phyloP scores from a whole-genome alignment of 108 stramenopile species.

The Craspedostauros australis region DNA sequence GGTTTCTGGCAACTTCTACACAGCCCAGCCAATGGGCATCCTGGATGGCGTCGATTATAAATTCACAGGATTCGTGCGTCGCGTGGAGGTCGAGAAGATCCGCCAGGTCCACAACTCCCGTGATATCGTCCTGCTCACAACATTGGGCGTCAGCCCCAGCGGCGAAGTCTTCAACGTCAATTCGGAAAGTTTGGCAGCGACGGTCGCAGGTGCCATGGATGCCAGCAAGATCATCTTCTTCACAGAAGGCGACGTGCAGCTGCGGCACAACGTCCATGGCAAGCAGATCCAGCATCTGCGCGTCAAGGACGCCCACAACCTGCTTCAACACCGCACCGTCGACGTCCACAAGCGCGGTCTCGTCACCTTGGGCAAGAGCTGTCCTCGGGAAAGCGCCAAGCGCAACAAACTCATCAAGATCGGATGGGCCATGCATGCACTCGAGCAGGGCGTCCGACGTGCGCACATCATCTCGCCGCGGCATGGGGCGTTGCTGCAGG shows the following conservation, averaged over 20 bases:
- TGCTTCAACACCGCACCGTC: constrained; percentile 57
- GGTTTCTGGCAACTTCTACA: constrained; percentile 83
- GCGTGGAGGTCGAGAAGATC: constrained; percentile 86
- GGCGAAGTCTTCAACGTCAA: constrained; percentile 95
- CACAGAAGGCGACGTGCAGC: constrained; percentile 39
- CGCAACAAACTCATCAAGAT: constrained; percentile 60
- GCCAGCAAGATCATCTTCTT: constrained; percentile 90
- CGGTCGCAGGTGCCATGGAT: constrained; percentile 65
- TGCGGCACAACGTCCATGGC: constrained; percentile 56
- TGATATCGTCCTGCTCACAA: constrained; percentile 89
- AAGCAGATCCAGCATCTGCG: constrained; percentile 73
- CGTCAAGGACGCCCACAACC: constrained; percentile 63
- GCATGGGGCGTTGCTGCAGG: constrained; percentile 83
- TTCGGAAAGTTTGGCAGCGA: constrained; percentile 76
- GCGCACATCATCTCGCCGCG: constrained; percentile 83
- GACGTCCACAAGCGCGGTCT: constrained; percentile 61
- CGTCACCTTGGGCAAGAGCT: constrained; percentile 16
- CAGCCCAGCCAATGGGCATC: constrained; percentile 82
- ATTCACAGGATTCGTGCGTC: constrained; percentile 85
- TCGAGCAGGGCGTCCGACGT: constrained; percentile 83
- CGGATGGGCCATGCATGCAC: constrained; percentile 69
- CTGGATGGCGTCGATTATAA: constrained; percentile 78
- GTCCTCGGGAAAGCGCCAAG: constrained; percentile 25
- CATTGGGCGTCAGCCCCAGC: constrained; percentile 82
- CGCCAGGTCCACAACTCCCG: constrained; percentile 65